Conservation (phyloP, 176 grass and related monocot genomes). For the Zoysia japonica region DNA sequence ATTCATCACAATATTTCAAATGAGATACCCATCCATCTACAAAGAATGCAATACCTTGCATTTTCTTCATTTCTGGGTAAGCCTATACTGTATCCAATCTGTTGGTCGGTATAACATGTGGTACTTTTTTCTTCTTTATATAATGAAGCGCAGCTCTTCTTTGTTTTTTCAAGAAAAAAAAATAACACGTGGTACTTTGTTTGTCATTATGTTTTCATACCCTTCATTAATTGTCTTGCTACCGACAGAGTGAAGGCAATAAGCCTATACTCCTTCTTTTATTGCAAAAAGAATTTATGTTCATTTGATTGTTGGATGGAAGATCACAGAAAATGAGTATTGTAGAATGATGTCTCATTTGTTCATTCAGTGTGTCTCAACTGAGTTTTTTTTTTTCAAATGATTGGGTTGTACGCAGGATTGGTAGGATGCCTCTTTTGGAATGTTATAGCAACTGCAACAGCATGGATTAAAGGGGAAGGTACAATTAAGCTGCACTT, state of each 20-base stretch:
- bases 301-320: constrained; percentile 18
- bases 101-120: not conserved
- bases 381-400: not conserved
- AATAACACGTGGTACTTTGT: not conserved
- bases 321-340: constrained; percentile 9
- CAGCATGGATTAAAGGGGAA: constrained; percentile 93
- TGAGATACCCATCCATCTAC: constrained; percentile 91
- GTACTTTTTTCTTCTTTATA: constrained; percentile 11
- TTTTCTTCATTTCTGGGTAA: constrained; percentile 95
- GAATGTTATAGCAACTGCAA: constrained; percentile 86
- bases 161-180: too few relatives aligned
- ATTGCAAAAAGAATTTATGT: constrained; percentile 11
- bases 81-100: not conserved
- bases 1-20: constrained; percentile 96
- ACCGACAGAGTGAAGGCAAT: not conserved
- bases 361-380: constrained; percentile 15
- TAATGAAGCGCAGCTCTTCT: too few relatives aligned
- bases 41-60: constrained; percentile 82
- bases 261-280: constrained; percentile 13
- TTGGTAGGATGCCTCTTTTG: constrained; percentile 70
- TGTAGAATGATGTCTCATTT: not conserved
- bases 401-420: constrained; percentile 52
- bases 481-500: constrained; percentile 47
- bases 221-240: constrained; percentile 11
- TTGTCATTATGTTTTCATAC: constrained; percentile 9